A percentile compares a stretch with the other conserved stretches of the same genome.
These are phyloP conservation scores for Austroboletus eburneus DNA, from an alignment of 768 basidiomycete species.

Conservation along the genomic window DNA sequence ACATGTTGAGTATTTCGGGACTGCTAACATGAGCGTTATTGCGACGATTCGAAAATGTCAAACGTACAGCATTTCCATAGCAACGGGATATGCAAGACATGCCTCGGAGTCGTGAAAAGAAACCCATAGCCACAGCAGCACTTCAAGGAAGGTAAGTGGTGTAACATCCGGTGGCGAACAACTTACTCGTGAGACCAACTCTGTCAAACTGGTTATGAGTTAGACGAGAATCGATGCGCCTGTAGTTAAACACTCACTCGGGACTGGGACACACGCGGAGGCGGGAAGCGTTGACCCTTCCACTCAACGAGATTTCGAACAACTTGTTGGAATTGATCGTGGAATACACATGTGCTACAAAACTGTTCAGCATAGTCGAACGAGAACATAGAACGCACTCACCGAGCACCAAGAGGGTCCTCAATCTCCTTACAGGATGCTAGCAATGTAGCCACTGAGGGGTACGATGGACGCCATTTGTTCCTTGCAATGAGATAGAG, in stretches of 20 bases:
- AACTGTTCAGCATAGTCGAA: conserved; percentile 1
- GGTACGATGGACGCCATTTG: conserved; percentile 68
- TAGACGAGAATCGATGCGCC: conserved; percentile 5
- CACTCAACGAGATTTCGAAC: conserved; percentile 57
- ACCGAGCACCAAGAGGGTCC: conserved; percentile 67
- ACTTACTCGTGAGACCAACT: conserved; percentile 74
- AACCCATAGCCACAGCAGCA: conserved; percentile 77
- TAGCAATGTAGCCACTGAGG: conserved; percentile 50
- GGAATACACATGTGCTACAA: conserved; percentile 51
- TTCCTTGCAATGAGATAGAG: conserved; percentile 54
- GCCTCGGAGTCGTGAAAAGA: conserved; percentile 74
- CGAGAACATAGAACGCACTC: conserved; percentile 2
- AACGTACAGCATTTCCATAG: conserved; percentile 71
- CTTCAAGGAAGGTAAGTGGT: conserved; percentile 36
- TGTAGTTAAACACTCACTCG: conserved; percentile 38
- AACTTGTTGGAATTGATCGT: conserved; percentile 53
- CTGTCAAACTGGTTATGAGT: conserved; percentile 69
- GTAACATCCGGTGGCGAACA: not conserved
- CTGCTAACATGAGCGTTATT: conserved; percentile 36
- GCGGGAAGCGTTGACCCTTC: conserved; percentile 75
- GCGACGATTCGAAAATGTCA: not conserved
- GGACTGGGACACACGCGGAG: conserved; percentile 83
- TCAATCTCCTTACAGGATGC: conserved; percentile 44
- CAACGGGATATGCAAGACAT: conserved; percentile 71
- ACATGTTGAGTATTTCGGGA: conserved; percentile 85